Conservation (phyloP, 495 filamentous ascomycete species). For the Pseudomonodictys pantanalensis region DNA sequence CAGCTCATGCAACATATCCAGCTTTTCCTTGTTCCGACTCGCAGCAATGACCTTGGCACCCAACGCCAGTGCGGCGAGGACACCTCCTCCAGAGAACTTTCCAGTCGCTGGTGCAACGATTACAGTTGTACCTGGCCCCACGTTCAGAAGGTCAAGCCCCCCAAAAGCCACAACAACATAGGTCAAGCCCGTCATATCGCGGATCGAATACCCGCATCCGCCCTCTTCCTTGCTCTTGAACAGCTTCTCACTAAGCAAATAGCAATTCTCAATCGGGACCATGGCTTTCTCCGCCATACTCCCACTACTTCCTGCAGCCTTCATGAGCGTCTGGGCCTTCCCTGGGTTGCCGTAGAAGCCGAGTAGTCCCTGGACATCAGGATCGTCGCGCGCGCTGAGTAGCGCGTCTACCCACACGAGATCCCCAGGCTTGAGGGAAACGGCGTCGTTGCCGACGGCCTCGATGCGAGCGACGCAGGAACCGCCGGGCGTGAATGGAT, state of each 20-base stretch:
- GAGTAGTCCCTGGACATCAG: slow-evolving; percentile 38
- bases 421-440: slow-evolving; percentile 43
- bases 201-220: slow-evolving; percentile 41
- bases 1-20: slow-evolving; percentile 32
- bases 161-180: slow-evolving; percentile 49
- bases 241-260: slow-evolving; percentile 46
- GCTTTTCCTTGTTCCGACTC: slow-evolving; percentile 26
- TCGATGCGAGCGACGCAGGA: slow-evolving; percentile 48
- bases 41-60: slow-evolving; percentile 39
- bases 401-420: slow-evolving; percentile 49
- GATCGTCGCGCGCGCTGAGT: slow-evolving; percentile 48
- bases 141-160: slow-evolving; percentile 49
- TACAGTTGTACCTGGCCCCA: slow-evolving; percentile 42
- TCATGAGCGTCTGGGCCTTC: slow-evolving; percentile 38
- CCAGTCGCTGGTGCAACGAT: slow-evolving; percentile 39
- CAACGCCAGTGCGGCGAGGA: slow-evolving; percentile 36
- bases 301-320: slow-evolving; percentile 47
- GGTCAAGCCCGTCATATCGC: slow-evolving; percentile 38
- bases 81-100: slow-evolving; percentile 35
- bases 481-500: slow-evolving; percentile 31
- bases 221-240: slow-evolving; percentile 22
- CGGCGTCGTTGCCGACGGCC: slow-evolving; percentile 48
- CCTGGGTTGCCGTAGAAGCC: slow-evolving; percentile 39
- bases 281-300: slow-evolving; percentile 47
- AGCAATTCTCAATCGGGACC: slow-evolving; percentile 50